Conservation (phyloP, 208 protist genomes). For the Acanthamoeba royreba region DNA sequence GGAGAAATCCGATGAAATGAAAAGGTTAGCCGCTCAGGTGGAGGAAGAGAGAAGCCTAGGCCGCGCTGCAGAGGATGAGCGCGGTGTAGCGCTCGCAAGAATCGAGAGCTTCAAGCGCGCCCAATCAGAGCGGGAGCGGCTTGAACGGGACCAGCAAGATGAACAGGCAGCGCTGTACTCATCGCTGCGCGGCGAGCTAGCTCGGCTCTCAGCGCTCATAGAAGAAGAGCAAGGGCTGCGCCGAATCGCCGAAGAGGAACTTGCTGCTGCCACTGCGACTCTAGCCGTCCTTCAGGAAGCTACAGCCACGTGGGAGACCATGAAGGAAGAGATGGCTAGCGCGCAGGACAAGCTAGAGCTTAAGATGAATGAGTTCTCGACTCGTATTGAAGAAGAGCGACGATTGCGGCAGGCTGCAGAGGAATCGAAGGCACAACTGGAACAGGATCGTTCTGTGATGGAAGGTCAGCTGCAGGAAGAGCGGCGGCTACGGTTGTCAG, state of each 20-base stretch:
- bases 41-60: background rate
- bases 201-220: background rate
- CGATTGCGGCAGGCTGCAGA: no score
- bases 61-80: background rate
- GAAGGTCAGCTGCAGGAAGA: background rate
- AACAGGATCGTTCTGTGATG: background rate
- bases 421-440: no score
- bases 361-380: no score
- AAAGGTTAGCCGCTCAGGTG: background rate
- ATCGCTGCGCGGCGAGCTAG: background rate
- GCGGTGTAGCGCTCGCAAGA: background rate
- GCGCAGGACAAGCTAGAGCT: no score
- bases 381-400: no score
- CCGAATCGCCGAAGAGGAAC: background rate
- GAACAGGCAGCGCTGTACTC: background rate
- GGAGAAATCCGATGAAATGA: background rate
- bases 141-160: background rate
- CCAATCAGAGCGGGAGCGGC: background rate
- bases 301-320: no score
- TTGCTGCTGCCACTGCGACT: background rate
- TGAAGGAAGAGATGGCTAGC: no score
- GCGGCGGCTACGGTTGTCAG: no score
- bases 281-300: no score
- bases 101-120: background rate
- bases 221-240: background rate